Conservation (phyloP, 202 grass and related monocot genomes). For the Carex arenaria region DNA sequence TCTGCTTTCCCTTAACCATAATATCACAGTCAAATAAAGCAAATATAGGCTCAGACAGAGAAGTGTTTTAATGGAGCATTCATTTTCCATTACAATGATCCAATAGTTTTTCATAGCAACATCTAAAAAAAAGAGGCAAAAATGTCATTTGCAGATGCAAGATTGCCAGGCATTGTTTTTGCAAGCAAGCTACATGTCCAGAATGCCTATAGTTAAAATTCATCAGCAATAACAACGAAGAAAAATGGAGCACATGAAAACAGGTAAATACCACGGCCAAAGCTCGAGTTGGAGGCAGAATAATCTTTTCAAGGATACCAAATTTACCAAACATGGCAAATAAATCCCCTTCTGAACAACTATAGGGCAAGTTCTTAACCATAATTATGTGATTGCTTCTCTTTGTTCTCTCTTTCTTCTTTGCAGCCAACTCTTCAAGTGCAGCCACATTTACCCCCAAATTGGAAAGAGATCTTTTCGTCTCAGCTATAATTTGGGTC, state of each 20-base stretch:
- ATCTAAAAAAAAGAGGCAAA: slow-evolving; percentile 8
- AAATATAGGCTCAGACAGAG: background rate
- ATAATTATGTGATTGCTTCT: slow-evolving; percentile 93
- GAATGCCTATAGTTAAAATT: background rate
- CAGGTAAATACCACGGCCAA: slow-evolving; percentile 76
- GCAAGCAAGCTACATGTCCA: background rate
- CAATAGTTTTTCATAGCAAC: background rate
- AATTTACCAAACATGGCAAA: slow-evolving; percentile 68
- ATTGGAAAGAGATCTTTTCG: slow-evolving; percentile 80
- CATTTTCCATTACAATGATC: background rate
- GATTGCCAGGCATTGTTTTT: background rate
- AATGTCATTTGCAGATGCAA: background rate
- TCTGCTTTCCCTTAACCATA: background rate
- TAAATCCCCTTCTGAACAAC: slow-evolving; percentile 73
- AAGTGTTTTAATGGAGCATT: background rate
- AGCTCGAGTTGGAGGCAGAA: slow-evolving; percentile 82
- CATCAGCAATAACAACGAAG: background rate
- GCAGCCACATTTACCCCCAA: slow-evolving; percentile 70
- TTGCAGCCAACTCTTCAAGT: slow-evolving; percentile 78
- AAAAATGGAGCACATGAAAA: background rate
- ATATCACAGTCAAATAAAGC: background rate
- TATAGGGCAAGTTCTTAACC: slow-evolving; percentile 92
- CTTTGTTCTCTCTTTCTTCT: slow-evolving; percentile 67
- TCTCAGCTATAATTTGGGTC: slow-evolving; percentile 74
- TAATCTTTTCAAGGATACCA: slow-evolving; percentile 75